A percentile compares a stretch with the other conserved stretches of the same genome.
Conservation (phyloP, 441 rosid genomes). For the Daphne laureola region DNA sequence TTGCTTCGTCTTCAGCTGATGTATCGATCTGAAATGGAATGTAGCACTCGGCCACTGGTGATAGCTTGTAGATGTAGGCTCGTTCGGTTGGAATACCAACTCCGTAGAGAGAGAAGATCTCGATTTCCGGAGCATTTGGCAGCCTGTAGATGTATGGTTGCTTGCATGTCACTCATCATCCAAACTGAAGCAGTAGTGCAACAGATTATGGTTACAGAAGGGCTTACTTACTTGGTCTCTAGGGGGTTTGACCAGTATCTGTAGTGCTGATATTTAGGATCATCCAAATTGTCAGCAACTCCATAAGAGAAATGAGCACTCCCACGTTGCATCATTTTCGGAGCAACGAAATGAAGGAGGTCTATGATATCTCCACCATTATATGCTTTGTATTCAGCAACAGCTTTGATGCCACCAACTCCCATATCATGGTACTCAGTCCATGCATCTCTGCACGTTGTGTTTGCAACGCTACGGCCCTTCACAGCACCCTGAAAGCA, state of each 20-base stretch:
- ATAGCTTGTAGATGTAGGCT: slow-evolving; percentile 68
- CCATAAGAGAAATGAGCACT: slow-evolving; percentile 86
- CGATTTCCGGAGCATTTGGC: slow-evolving; percentile 93
- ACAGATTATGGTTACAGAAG: slow-evolving; percentile 8
- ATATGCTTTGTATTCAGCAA: slow-evolving; percentile 70
- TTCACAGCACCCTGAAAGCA: slow-evolving; percentile 78
- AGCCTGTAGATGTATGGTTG: slow-evolving; percentile 34
- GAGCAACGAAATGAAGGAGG: slow-evolving; percentile 79
- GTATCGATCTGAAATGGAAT: slow-evolving; percentile 90
- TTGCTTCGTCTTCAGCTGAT: slow-evolving; percentile 55
- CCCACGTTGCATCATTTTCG: slow-evolving; percentile 94
- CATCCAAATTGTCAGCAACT: slow-evolving; percentile 87
- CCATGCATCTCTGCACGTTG: slow-evolving; percentile 76
- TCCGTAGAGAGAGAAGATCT: slow-evolving; percentile 79
- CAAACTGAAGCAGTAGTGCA: slow-evolving; percentile 13
- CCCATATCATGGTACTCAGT: slow-evolving; percentile 99
- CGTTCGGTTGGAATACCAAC: slow-evolving; percentile 96
- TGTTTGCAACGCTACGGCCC: slow-evolving; percentile 64
- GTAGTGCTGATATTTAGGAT: slow-evolving; percentile 68
- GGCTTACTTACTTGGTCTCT: slow-evolving; percentile 84
- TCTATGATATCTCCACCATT: slow-evolving; percentile 59
- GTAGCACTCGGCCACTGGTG: slow-evolving; percentile 64
- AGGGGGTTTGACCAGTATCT: slow-evolving; percentile 96
- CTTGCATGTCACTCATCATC: too few relatives aligned
- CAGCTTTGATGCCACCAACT: slow-evolving; percentile 70